Evolutionary conservation across 176 grass and related monocot species (phyloP).

Genomic region (Rhipidocladum racemiflorum): DNA sequence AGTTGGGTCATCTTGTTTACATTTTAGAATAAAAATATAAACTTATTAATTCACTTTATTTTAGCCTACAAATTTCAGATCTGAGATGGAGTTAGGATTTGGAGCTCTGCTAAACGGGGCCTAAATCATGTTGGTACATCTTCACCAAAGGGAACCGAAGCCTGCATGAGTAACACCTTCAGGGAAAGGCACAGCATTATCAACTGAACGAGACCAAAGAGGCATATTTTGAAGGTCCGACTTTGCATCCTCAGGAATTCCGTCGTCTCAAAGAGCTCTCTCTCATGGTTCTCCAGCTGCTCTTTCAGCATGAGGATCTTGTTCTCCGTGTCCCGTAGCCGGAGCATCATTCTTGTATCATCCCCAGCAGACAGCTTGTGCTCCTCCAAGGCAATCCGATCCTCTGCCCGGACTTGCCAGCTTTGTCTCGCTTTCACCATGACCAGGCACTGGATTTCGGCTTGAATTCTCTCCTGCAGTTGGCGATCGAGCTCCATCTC

Average conservation of each 20-base stretch:
- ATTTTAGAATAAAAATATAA: too few relatives aligned
- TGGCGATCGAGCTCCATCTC: slow-evolving; percentile 52
- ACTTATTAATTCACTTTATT: too few relatives aligned
- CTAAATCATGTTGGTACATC: slow-evolving; percentile 51
- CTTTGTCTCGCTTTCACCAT: slow-evolving; percentile 45
- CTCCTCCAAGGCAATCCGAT: slow-evolving; percentile 48
- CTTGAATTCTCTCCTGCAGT: slow-evolving; percentile 54
- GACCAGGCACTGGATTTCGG: slow-evolving; percentile 52
- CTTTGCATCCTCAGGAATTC: slow-evolving; percentile 56
- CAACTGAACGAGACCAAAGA: slow-evolving; percentile 55
- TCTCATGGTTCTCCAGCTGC: slow-evolving; percentile 39
- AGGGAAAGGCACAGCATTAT: slow-evolving; percentile 47
- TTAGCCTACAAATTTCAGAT: too few relatives aligned
- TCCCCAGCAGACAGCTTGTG: slow-evolving; percentile 26
- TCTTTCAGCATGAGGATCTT: slow-evolving; percentile 45
- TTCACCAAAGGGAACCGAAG: slow-evolving; percentile 22
- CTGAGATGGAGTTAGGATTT: too few relatives aligned
- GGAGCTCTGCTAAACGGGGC: too few relatives aligned
- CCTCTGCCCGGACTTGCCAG: slow-evolving; percentile 53
- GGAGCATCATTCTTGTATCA: background rate
- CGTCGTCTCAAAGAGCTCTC: slow-evolving; percentile 38
- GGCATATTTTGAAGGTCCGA: slow-evolving; percentile 43
- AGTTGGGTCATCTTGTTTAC: too few relatives aligned
- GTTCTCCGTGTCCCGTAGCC: slow-evolving; percentile 39
- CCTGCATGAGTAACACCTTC: slow-evolving; percentile 40